Conservation (phyloP, 257 asterid genomes). For the Leptodermis oblonga region DNA sequence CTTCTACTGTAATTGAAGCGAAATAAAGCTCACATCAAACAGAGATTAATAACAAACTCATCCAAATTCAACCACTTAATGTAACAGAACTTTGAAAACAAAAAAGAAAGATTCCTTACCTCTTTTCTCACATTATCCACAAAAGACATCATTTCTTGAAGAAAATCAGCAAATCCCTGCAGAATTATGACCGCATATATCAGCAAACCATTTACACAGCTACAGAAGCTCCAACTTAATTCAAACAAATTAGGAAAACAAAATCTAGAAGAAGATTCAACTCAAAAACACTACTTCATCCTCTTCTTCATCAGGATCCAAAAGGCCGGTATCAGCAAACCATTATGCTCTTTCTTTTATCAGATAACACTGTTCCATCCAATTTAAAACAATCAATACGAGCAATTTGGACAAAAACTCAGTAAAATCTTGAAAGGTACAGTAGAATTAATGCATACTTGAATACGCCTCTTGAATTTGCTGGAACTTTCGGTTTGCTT, state of each 20-base stretch:
- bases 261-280: background rate
- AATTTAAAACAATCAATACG: background rate
- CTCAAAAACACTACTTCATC: conserved; percentile 40
- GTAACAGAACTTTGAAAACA: background rate
- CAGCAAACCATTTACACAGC: conserved; percentile 1
- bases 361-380: conserved; percentile 60
- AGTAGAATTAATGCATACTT: conserved; percentile 37
- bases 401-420: background rate
- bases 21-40: too few species aligned
- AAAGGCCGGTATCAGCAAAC: conserved; percentile 81
- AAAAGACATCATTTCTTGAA: conserved; percentile 70
- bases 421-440: too few species aligned
- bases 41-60: too few species aligned
- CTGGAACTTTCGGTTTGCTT: conserved; percentile 71
- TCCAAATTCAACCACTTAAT: too few species aligned
- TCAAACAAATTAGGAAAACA: background rate
- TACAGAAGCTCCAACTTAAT: background rate
- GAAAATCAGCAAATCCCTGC: conserved; percentile 73
- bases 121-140: conserved; percentile 55
- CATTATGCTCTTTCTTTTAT: conserved; percentile 51
- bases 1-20: too few species aligned
- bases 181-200: background rate
- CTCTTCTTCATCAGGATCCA: conserved; percentile 49
- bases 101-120: conserved; percentile 33
- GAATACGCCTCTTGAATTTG: conserved; percentile 91